Evolutionary conservation across 305 asterid species (phyloP).

Genomic region (Fraxinus angustifolia): DNA sequence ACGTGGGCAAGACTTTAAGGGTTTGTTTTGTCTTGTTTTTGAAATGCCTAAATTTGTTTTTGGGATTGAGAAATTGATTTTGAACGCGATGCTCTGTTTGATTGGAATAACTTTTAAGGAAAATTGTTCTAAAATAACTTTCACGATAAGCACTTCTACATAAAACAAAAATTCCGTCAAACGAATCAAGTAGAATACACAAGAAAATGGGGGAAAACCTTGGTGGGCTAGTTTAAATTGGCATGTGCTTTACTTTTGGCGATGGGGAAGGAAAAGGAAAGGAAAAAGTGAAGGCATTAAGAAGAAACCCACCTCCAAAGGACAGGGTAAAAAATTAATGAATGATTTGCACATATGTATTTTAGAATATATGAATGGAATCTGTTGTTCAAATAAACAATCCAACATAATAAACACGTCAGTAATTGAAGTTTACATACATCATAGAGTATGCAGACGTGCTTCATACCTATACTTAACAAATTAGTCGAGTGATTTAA

Average conservation of each 20-base stretch:
- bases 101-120: not conserved
- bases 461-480: not conserved
- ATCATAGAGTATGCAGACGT: not conserved
- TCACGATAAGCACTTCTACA: not conserved
- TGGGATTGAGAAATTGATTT: not conserved
- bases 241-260: conserved; percentile 12
- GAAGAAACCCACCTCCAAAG: not conserved
- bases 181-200: not conserved
- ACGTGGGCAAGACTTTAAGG: conserved; percentile 18
- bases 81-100: not conserved
- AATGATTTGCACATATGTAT: not conserved
- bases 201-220: conserved; percentile 11
- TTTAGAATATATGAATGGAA: not conserved
- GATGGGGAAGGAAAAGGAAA: not conserved
- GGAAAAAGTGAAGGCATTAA: not conserved
- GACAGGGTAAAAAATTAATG: not conserved
- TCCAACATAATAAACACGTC: not conserved
- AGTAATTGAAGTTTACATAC: not conserved
- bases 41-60: not conserved
- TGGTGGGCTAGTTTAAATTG: conserved; percentile 23
- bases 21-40: not conserved
- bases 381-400: not conserved
- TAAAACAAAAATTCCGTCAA: not conserved
- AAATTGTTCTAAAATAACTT: not conserved
- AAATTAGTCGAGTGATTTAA: not conserved